Conservation (phyloP, 345 rosid genomes). For the Eucalyptus cloeziana region DNA sequence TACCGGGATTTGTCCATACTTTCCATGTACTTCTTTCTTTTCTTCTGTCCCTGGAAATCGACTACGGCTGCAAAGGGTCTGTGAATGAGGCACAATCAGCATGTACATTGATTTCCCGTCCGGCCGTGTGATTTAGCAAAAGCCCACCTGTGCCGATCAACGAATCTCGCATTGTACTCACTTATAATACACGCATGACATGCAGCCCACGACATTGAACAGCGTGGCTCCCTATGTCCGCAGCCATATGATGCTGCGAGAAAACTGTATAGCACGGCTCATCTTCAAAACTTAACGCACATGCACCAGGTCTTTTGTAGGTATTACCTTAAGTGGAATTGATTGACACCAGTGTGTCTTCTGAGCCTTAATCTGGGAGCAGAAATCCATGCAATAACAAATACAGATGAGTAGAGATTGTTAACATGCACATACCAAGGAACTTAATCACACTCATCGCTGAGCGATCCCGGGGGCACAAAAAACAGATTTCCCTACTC, state of each 20-base stretch:
- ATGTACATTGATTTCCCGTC: background rate
- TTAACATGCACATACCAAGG: constrained; percentile 8
- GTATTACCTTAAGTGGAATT: background rate
- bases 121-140: background rate
- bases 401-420: background rate
- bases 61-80: background rate
- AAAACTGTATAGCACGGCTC: background rate
- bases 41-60: background rate
- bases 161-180: background rate
- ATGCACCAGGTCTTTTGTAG: background rate
- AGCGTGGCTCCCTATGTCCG: background rate
- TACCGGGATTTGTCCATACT: constrained; percentile 10
- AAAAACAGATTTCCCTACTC: constrained; percentile 22
- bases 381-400: background rate
- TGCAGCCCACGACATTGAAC: background rate
- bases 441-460: constrained; percentile 14
- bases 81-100: background rate
- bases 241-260: background rate
- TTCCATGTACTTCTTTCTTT: background rate
- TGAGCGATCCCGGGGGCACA: constrained; percentile 11
- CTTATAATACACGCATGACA: background rate
- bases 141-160: background rate
- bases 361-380: background rate
- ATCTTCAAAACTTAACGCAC: background rate
- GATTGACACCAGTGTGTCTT: background rate